These are phyloP conservation scores for Ustilago vetiveriae DNA, from an alignment of 1,284 basidiomycete species.

Conservation along the genomic window DNA sequence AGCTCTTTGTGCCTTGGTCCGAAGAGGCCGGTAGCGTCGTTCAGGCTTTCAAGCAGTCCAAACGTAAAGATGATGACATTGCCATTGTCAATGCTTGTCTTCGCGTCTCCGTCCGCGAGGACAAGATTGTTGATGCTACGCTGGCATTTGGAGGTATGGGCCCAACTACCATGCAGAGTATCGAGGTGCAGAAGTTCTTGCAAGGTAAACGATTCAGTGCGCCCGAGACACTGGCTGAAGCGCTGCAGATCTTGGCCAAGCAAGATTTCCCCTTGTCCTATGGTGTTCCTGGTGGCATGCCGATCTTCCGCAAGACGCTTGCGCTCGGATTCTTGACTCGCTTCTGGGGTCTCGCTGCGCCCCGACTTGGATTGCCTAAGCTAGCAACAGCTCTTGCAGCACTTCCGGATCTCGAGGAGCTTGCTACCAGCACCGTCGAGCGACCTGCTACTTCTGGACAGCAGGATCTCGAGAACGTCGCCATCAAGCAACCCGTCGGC, in stretches of 20 bases:
- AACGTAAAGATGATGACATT: constrained; percentile 68
- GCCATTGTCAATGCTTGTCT: constrained; percentile 67
- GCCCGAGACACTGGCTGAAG: constrained; percentile 14
- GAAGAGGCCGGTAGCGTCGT: constrained; percentile 50
- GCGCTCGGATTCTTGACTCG: constrained; percentile 67
- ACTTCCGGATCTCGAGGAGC: constrained; percentile 44
- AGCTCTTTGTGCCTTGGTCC: constrained; percentile 49
- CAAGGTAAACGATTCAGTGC: constrained; percentile 26
- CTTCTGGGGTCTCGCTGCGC: constrained; percentile 63
- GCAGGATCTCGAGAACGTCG: constrained; percentile 56
- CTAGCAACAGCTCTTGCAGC: constrained; percentile 7
- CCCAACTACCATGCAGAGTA: constrained; percentile 53
- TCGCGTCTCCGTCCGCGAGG: constrained; percentile 28
- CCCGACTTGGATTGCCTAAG: constrained; percentile 29
- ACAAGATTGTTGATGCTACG: constrained; percentile 48
- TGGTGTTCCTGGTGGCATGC: constrained; percentile 68
- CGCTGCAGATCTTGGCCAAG: constrained; percentile 43
- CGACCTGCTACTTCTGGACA: constrained; percentile 43
- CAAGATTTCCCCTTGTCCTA: constrained; percentile 64
- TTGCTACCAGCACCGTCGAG: constrained; percentile 43
- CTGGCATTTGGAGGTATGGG: constrained; percentile 68
- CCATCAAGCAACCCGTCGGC: constrained; percentile 53
- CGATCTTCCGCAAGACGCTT: constrained; percentile 66
- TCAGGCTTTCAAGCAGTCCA: constrained; percentile 68
- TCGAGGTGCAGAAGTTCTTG: constrained; percentile 51